phyloP scores from a whole-genome alignment of 495 filamentous ascomycete species.

The Chaetomium cochliodes region DNA sequence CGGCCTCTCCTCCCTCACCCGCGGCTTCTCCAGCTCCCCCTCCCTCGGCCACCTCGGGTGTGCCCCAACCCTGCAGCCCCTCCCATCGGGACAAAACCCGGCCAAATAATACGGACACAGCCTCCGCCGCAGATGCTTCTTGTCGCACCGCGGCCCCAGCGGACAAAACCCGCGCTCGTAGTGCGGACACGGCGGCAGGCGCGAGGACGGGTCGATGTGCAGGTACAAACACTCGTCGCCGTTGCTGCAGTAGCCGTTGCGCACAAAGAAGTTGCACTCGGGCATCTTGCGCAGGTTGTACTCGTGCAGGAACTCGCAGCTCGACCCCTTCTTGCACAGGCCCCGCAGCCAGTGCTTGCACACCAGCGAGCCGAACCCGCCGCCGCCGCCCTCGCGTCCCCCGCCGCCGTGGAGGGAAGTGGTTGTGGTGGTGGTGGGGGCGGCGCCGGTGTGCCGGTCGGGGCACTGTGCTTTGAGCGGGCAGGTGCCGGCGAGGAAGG shows the following conservation, averaged over 20 bases:
- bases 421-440: neutral
- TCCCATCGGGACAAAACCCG: conserved; percentile 87
- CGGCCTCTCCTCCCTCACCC: conserved; percentile 57
- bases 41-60: conserved; percentile 72
- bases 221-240: conserved; percentile 96
- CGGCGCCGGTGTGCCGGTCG: conserved; percentile 47
- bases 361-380: conserved; percentile 66
- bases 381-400: conserved; percentile 24
- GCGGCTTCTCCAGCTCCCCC: conserved; percentile 67
- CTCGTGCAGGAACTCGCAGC: conserved; percentile 96
- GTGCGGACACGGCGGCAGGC: conserved; percentile 83
- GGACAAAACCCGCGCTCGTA: conserved; percentile 96
- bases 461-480: conserved; percentile 73
- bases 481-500: conserved; percentile 69
- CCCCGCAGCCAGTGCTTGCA: conserved; percentile 99
- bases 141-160: conserved; percentile 78
- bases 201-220: conserved; percentile 80
- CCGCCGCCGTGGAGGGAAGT: conserved; percentile 12
- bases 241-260: conserved; percentile 89
- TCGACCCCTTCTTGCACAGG: conserved; percentile 93
- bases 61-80: conserved; percentile 69
- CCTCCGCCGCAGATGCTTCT: conserved; percentile 75
- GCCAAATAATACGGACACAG: conserved; percentile 86
- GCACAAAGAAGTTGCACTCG: conserved; percentile 88
- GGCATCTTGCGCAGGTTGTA: conserved; percentile 98